Conservation (phyloP, 2,329 filamentous ascomycete species). For the Calcarisporium arbuscula region DNA sequence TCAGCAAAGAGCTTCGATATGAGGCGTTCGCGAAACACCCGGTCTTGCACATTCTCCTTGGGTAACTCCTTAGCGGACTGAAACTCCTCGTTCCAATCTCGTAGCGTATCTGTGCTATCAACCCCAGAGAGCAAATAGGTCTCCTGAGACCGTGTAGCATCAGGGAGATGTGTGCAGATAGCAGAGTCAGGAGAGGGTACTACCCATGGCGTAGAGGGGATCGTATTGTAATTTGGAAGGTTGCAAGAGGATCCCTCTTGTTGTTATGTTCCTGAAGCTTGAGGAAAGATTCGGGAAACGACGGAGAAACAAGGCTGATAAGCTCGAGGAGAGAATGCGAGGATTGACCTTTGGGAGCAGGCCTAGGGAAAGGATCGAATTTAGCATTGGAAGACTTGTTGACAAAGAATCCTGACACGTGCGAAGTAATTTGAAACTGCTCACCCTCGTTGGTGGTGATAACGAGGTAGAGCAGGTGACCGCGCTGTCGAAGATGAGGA, state of each 20-base stretch:
- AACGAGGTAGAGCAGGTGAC: constrained; percentile 85
- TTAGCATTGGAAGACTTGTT: constrained; percentile 94
- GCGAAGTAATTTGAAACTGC: constrained; percentile 86
- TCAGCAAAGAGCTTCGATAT: constrained; percentile 96
- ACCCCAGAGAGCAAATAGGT: constrained; percentile 83
- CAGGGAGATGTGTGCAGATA: constrained; percentile 66
- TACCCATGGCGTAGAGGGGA: constrained; percentile 87
- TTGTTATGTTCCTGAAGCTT: constrained; percentile 80
- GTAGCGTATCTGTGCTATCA: constrained; percentile 87
- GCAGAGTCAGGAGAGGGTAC: constrained; percentile 64
- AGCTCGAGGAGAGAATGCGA: constrained; percentile 84
- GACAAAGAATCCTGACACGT: constrained; percentile 92
- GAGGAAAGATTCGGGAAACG: constrained; percentile 71
- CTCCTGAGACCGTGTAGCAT: constrained; percentile 87
- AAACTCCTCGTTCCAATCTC: constrained; percentile 99
- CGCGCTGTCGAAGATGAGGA: constrained; percentile 81
- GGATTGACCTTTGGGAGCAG: constrained; percentile 68
- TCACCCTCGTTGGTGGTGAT: constrained; percentile 91
- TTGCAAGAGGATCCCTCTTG: constrained; percentile 78
- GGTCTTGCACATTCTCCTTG: constrained; percentile 88
- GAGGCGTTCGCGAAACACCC: constrained; percentile 89
- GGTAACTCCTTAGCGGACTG: constrained; percentile 93
- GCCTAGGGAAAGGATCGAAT: constrained; percentile 83
- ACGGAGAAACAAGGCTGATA: constrained; percentile 72
- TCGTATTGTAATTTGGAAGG: constrained; percentile 95